Evolutionary conservation across 2,329 filamentous ascomycete species (phyloP).

Genomic region (Tolypocladium album): DNA sequence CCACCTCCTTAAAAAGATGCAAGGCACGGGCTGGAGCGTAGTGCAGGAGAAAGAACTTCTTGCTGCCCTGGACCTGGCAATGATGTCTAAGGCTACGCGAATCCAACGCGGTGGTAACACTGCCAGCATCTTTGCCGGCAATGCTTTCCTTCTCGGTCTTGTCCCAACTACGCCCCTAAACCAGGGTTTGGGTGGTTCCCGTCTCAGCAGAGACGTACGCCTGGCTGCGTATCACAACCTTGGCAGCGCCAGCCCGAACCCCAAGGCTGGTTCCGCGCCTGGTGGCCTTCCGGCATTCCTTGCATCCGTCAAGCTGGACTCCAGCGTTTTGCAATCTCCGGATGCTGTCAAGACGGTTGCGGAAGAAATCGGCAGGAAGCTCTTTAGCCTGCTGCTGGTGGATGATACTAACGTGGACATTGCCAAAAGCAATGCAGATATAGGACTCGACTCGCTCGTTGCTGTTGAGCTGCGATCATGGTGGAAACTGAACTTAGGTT

Average conservation of each 20-base stretch:
- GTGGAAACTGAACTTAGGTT: no score
- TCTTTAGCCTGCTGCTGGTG: no score
- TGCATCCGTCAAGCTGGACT: no score
- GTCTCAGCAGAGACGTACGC: constrained; percentile 10
- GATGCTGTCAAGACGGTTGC: no score
- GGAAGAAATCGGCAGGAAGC: no score
- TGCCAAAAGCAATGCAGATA: no score
- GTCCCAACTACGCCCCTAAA: background rate
- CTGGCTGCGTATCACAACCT: constrained; percentile 9
- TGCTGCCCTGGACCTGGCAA: background rate
- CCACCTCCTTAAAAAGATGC: background rate
- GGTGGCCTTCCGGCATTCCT: no score
- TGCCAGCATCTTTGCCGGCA: background rate
- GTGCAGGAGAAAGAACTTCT: background rate
- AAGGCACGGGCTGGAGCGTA: background rate
- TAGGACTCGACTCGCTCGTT: no score
- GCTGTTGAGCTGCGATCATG: no score
- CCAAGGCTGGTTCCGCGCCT: background rate
- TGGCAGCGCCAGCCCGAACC: background rate
- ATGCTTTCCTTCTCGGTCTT: constrained; percentile 9
- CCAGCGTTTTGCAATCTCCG: no score
- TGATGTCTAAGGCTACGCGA: background rate
- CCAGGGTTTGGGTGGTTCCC: background rate
- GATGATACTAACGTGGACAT: no score
- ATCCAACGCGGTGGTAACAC: background rate